Percentiles rank a stretch among this genome's conserved stretches.
Conservation (phyloP, 2,329 filamentous ascomycete species). For the Hypoxylon sp. region DNA sequence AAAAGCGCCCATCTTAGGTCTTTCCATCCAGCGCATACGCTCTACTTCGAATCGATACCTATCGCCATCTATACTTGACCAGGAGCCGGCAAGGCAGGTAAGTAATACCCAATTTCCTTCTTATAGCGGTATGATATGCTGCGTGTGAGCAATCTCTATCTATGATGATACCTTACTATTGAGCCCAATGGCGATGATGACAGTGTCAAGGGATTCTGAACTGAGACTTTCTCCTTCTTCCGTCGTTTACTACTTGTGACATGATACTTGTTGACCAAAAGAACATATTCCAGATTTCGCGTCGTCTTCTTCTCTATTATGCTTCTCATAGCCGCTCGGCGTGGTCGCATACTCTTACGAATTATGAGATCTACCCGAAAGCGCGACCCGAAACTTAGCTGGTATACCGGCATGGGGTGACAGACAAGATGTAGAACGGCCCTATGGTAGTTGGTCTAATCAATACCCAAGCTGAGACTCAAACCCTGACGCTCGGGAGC, state of each 20-base stretch:
- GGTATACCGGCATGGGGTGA: no score
- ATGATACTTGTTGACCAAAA: background rate
- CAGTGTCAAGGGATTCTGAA: background rate
- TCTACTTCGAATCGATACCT: background rate
- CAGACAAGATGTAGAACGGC: no score
- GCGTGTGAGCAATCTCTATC: background rate
- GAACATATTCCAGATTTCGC: background rate
- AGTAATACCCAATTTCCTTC: background rate
- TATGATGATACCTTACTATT: background rate
- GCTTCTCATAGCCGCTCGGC: no score
- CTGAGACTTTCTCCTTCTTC: background rate
- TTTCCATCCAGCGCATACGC: background rate
- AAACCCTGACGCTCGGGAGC: no score
- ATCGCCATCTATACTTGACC: background rate
- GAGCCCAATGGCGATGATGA: background rate
- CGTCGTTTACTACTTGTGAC: background rate
- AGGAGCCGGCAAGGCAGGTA: background rate
- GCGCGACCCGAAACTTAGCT: no score
- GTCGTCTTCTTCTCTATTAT: background rate
- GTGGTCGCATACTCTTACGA: no score
- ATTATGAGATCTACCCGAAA: no score
- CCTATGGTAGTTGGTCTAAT: no score
- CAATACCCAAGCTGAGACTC: no score
- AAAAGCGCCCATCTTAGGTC: background rate
- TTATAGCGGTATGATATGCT: background rate